These are phyloP conservation scores for Curvularia verruculosa DNA, from an alignment of 2,329 filamentous ascomycete genomes.

Conservation along the genomic window DNA sequence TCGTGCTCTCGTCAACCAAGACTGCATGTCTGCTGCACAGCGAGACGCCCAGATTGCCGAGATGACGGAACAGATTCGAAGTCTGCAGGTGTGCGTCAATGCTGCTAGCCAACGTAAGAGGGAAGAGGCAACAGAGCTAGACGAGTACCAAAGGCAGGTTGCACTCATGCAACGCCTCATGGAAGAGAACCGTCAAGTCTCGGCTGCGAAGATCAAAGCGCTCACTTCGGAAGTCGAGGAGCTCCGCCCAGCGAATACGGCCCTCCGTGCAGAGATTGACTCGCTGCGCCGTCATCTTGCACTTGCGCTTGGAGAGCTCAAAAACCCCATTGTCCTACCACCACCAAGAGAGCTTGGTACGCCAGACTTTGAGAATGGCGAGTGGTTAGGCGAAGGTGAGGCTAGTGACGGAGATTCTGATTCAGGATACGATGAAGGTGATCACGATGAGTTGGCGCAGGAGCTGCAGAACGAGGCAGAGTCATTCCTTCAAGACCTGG, in stretches of 20 bases:
- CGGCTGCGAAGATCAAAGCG: conserved; percentile 91
- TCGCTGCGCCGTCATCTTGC: conserved; percentile 85
- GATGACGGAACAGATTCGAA: conserved; percentile 94
- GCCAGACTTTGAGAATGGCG: conserved; percentile 43
- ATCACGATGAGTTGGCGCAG: conserved; percentile 58
- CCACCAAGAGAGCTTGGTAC: conserved; percentile 36
- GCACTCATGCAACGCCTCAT: conserved; percentile 90
- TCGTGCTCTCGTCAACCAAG: conserved; percentile 92
- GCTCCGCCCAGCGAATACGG: conserved; percentile 60
- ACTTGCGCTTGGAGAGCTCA: conserved; percentile 81
- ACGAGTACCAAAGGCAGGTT: conserved; percentile 94
- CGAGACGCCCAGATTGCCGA: conserved; percentile 91
- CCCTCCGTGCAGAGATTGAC: conserved; percentile 74
- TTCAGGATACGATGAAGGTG: conserved; percentile 66
- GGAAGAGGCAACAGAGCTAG: conserved; percentile 82
- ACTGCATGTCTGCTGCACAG: conserved; percentile 88
- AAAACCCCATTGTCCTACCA: conserved; percentile 81
- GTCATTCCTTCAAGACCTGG: conserved; percentile 78
- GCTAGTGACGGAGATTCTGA: conserved; percentile 49
- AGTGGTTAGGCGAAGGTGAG: conserved; percentile 43
- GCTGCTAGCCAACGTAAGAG: conserved; percentile 68
- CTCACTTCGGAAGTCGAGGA: conserved; percentile 63
- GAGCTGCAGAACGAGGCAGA: conserved; percentile 86
- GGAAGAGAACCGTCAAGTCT: conserved; percentile 90
- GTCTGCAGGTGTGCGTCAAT: conserved; percentile 76